Percentiles rank a stretch among this genome's conserved stretches.
Evolutionary conservation across 78 protist genomes (phyloP).

Genomic region (Planoprotostelium fungivorum): DNA sequence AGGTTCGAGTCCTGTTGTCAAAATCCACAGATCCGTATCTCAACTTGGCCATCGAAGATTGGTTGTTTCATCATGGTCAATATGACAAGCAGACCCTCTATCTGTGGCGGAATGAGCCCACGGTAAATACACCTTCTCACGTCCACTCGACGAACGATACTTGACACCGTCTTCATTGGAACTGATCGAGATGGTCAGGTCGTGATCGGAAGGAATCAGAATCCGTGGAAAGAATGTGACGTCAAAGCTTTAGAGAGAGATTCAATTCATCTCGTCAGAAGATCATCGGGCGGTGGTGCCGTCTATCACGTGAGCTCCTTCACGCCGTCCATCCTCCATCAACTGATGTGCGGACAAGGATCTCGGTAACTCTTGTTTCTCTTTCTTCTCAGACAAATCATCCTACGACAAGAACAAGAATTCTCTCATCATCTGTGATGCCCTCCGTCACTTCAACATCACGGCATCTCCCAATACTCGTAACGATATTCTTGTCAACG

Average conservation of each 20-base stretch:
- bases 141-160: neutral
- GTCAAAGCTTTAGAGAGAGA: conserved; percentile 51
- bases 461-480: conserved; percentile 38
- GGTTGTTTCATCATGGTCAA: conserved; percentile 40
- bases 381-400: conserved; percentile 24
- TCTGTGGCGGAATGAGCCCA: conserved; percentile 74
- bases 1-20: neutral
- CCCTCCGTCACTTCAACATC: conserved; percentile 18
- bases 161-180: neutral
- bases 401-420: conserved; percentile 33
- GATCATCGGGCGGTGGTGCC: conserved; percentile 67
- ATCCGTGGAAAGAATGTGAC: conserved; percentile 72
- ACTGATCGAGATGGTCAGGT: neutral
- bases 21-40: conserved; percentile 40
- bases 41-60: conserved; percentile 78
- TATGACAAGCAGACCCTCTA: conserved; percentile 48
- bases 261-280: conserved; percentile 27
- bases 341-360: conserved; percentile 2
- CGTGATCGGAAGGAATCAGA: conserved; percentile 78
- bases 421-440: conserved; percentile 10
- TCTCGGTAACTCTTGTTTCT: conserved; percentile 32
- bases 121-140: conserved; percentile 25
- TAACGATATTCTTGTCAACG: conserved; percentile 46
- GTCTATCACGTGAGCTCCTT: conserved; percentile 54
- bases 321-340: neutral